Base-by-base conservation (phyloP, 108 stramenopile genomes). In the Stephanodiscus triporus region DNA sequence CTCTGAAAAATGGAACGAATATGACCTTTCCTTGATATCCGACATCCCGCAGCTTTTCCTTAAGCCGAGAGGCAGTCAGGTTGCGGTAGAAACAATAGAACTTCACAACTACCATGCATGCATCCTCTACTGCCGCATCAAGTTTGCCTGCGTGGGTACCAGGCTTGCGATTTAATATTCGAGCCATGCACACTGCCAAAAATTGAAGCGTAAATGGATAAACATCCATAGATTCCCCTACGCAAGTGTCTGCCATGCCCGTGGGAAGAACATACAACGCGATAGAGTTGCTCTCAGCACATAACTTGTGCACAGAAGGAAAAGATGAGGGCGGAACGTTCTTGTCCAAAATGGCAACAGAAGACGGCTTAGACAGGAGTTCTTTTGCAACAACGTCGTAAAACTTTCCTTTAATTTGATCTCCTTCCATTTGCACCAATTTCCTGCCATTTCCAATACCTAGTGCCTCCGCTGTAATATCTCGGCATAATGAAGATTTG, bases 131-230 rank as follows among this genome's bases (percentile, higher is more conserved):
- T 30, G 81, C 75, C 16, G 70, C 48, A 77, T 95, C 94, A 26
- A 95, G 81, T 32, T 89, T 89, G n/a, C 94, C 94, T 34, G 38
- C 29, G 75, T 95, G 94, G 23, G 70, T 62, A 13, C 54, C 38
- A 24, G 77, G 36, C 24, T 79, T 73, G 48, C 94, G 84, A 11
- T 34, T 42, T 30, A 92, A 26, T 42, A 95, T 90, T 61, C 91
- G 88, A 34, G 75, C 63, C 81, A 95, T 76, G 64, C 91, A 95
- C 13, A 84, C 78, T 19, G 91, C 91, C 20, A 95, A 82, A 68
- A 75, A 95, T 9, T 66, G n/a, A 9, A 95, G 82, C 26, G 89
- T 85, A 45, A 89, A 95, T 30, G 94, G 94, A 75, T 91, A 95
- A 24, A 76, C 71, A 27, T 86, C 73, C 19, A 72, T 40, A 22